Evolutionary conservation across 176 grass and related monocot species (phyloP), one percentile per base, ranked within the genome.

Genomic region (Carex parvula): DNA sequence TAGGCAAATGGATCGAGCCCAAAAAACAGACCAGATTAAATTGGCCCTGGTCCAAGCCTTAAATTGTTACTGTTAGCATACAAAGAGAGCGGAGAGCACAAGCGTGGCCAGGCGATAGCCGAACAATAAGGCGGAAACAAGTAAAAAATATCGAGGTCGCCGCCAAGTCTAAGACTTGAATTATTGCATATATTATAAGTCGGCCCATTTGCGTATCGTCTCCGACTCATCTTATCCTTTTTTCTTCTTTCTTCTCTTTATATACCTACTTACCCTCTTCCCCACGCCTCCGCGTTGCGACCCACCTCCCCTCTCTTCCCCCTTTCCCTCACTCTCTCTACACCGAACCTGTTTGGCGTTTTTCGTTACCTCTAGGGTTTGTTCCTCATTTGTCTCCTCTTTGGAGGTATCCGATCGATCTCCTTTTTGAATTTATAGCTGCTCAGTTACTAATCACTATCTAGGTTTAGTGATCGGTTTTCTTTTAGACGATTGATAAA

Each of bases 201-300:
- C 67, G 35, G 68, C 54, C 83, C 65, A 84, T 59, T 73, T 84
- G 48, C 54, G 65, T 71, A 55, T 8, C 79, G 60, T 80, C 26
- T 87, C 41, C 86, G 79, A 60, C 74, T 85, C 85, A 68, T 82
- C 56, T 76, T 77, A 84, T 80, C 84, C 86, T 88, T 72, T 72
- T 72, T 80, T 86, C 78, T 75, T 35, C 72, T 75, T 14, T 50
- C 42, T 46, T 82, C 11, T 33, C 44, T 69, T 41, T 73, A 84
- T 84, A 75, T 73, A 73, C 70, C 13, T 84, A 84, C 81, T 72
- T 72, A 59, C 55, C 30, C 66, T 60, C 52, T 62, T 64, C 57
- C 46, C 32, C 83, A 76, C 41, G 83, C 83, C 52, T 54, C 68
- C 82, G 10, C 26, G 17, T 46, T 56, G 3, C 72, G 21, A 20